Conservation (phyloP, 2,329 filamentous ascomycete genomes). For the Apiospora arundinis region DNA sequence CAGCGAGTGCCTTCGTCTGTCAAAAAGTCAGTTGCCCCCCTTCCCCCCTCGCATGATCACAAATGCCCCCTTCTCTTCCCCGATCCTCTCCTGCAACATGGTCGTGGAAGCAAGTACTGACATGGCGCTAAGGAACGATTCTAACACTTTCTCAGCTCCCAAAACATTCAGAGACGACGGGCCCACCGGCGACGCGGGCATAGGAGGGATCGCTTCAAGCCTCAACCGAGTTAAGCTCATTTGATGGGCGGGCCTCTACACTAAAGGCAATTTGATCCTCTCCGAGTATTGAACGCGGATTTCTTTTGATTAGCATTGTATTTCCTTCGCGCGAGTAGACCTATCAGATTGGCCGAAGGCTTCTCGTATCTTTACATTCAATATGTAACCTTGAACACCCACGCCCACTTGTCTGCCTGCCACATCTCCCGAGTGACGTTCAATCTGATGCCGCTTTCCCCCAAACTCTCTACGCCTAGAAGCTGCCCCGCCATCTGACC, state of each 20-base stretch:
- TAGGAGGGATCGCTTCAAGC: background rate
- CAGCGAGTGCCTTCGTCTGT: background rate
- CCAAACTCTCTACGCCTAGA: background rate
- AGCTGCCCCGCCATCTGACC: conserved; percentile 16
- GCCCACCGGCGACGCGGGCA: background rate
- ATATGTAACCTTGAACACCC: conserved; percentile 38
- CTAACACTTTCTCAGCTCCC: background rate
- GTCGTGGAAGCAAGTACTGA: background rate
- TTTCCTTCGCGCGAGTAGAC: background rate
- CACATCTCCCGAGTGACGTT: background rate
- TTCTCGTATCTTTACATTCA: background rate
- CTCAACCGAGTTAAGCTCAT: background rate
- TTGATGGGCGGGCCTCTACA: background rate
- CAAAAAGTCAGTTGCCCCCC: background rate
- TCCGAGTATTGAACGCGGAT: background rate
- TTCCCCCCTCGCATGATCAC: background rate
- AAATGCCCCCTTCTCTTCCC: background rate
- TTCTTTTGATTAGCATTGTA: background rate
- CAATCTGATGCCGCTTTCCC: background rate
- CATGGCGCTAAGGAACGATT: background rate
- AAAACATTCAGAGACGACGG: background rate
- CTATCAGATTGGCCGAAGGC: background rate
- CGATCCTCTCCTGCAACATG: background rate
- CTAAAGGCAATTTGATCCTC: background rate
- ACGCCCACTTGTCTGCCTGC: conserved; percentile 22